Base-by-base conservation (phyloP, 768 basidiomycete genomes). In the Suillus sp. region DNA sequence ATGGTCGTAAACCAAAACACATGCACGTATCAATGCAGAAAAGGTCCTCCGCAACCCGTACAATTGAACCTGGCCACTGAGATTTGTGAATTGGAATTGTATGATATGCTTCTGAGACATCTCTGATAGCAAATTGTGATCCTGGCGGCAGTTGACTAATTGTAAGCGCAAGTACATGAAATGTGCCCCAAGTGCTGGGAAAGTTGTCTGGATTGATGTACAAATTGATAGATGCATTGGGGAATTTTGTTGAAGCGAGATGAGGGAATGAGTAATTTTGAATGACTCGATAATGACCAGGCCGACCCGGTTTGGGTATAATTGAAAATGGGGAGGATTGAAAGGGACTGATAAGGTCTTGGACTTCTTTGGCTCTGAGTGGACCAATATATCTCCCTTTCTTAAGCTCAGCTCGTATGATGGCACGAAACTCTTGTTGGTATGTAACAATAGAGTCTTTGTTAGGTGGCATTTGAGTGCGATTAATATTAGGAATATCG, bases 241-340 rank as follows among this genome's bases (percentile, higher is more conserved):
- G 60, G n/a, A 30, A 58, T 3, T 4, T 13, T 4, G 27, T 1
- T 2, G 61, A 55, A 2, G 61, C 40, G 0, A 16, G 18, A 2
- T 56, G 66, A 0, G 77, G 77, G 38, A 68, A 72, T 0, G 78
- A 80, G 18, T 79, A 71, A 58, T 82, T 78, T n/a, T 81, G 78
- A 1, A 83, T 67, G 3, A 73, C 58, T 0, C 74, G 66, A 56
- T 66, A 79, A 56, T 76, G 78, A 0, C 68, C 72, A 0, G 73
- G 72, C 32, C 74, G 75, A 0, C 74, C 71, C 0, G 74, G 63
- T 48, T 83, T 82, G 0, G 76, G 78, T 8, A 80, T 72, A 11
- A 81, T 65, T 20, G 62, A 67, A 5, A 66, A 54, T 0, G 67
- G 70, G 16, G 66, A 67, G 0, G 68, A 57, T 58, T 71, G 66